phyloP scores from a whole-genome alignment of 805 yeast genomes.

The Henningerozyma blattae region DNA sequence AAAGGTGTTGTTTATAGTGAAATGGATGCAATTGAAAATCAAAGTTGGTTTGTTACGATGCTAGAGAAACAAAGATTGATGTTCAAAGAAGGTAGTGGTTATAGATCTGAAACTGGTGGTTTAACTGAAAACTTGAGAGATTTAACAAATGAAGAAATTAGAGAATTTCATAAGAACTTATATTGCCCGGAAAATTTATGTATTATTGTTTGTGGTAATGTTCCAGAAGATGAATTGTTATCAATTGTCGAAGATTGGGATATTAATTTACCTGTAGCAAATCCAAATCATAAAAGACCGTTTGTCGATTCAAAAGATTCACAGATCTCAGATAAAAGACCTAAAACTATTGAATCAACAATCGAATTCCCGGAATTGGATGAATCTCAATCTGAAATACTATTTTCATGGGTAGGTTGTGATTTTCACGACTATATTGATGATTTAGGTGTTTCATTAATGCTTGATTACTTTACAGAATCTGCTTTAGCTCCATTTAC shows the following conservation, averaged over 20 bases:
- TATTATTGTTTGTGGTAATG: conserved; percentile 73
- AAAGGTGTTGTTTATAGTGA: conserved; percentile 96
- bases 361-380: conserved; percentile 83
- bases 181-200: conserved; percentile 81
- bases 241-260: conserved; percentile 52
- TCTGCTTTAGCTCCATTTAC: conserved; percentile 67
- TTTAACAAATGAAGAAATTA: conserved; percentile 61
- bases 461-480: conserved; percentile 65
- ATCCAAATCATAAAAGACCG: conserved; percentile 43
- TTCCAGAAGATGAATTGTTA: conserved; percentile 65
- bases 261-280: conserved; percentile 31
- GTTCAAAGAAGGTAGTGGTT: conserved; percentile 56
- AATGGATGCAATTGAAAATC: conserved; percentile 87
- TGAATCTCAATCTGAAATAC: conserved; percentile 68
- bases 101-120: conserved; percentile 92
- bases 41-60: conserved; percentile 54
- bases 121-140: conserved; percentile 62
- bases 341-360: conserved; percentile 32
- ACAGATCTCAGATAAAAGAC: conserved; percentile 31
- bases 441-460: conserved; percentile 57
- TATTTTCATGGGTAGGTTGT: conserved; percentile 78
- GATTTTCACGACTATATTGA: conserved; percentile 35
- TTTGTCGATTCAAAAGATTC: conserved; percentile 55
- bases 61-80: conserved; percentile 48
- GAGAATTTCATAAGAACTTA: conserved; percentile 54